Base-by-base conservation (phyloP, 108 stramenopile genomes). In the Discostella pseudostelligera region DNA sequence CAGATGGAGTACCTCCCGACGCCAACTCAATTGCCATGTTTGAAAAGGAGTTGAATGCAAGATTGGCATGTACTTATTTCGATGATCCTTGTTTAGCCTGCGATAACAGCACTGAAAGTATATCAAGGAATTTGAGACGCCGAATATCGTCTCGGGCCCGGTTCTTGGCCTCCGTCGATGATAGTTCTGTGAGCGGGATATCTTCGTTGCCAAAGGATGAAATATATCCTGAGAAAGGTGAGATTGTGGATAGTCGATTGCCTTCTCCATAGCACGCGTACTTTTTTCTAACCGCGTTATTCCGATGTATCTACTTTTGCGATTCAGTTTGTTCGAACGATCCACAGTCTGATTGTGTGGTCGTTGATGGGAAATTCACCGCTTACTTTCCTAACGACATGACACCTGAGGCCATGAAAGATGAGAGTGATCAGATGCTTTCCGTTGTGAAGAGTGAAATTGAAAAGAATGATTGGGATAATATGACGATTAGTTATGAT, bases 291-390 rank as follows among this genome's bases (percentile, higher is more conserved):
- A 51, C 26, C 10, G 7, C 10, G 5, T 25, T 51, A 12, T 11
- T 51, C 24, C 26, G 21, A 22, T 25, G 10, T 25, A 24, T 48
- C 17, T 8, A 28, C 50, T 26, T 25, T 50, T 10, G n/a, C n/a
- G 7, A 50, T 51, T 28, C 26, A 51, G 50, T 12, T 29, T 51
- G 50, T 26, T 24, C 50, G 3, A 22, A 51, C 26, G 26, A 51
- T 25, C 3, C 50, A 11, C 26, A 51, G 24, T 0, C 26, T 26
- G 50, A 12, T 51, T 78, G 77, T 40, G 17, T 35, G 22, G 69
- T 71, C 12, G 70, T 78, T 65, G 56, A 59, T 35, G 77, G 77
- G 32, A 25, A 43, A 11, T 53, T 78, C 55, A 78, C 77, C 0
- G 28, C 65, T 1, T 71, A 71, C 55, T 78, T 69, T 43, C 70